A percentile compares a stretch with the other conserved stretches of the same genome.
Evolutionary conservation across 2,329 filamentous ascomycete genomes (phyloP).

Genomic region (Fusarium robinianum): DNA sequence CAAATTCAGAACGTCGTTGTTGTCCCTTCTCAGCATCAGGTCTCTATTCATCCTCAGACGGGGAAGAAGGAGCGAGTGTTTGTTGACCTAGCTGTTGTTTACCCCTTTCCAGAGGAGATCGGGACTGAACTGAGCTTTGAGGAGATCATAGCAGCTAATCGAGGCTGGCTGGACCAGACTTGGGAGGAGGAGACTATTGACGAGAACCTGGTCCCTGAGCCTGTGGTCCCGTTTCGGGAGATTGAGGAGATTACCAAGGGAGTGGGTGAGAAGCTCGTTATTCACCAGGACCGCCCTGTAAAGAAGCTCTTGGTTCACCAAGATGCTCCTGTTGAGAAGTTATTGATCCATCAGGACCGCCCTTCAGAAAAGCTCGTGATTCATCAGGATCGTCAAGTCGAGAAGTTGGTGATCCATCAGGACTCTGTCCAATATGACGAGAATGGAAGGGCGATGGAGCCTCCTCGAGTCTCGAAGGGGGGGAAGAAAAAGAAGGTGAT

Average conservation of each 20-base stretch:
- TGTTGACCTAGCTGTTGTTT: constrained; percentile 83
- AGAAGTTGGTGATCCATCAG: constrained; percentile 35
- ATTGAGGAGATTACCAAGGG: constrained; percentile 40
- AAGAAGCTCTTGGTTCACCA: constrained; percentile 12
- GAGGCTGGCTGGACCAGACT: constrained; percentile 67
- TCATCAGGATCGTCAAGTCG: constrained; percentile 26
- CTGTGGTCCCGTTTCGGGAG: constrained; percentile 35
- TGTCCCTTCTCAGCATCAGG: constrained; percentile 73
- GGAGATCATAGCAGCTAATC: constrained; percentile 78
- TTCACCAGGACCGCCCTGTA: constrained; percentile 36
- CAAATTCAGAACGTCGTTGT: constrained; percentile 70
- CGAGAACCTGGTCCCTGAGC: constrained; percentile 40
- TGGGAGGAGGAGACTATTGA: constrained; percentile 56
- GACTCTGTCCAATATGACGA: constrained; percentile 56
- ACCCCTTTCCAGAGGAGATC: constrained; percentile 73
- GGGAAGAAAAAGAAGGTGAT: constrained; percentile 76
- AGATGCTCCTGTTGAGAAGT: constrained; percentile 12
- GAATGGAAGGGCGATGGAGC: constrained; percentile 58
- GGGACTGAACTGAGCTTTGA: constrained; percentile 86
- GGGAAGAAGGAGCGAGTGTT: constrained; percentile 86
- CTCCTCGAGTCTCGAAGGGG: constrained; percentile 51
- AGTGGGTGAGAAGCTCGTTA: constrained; percentile 31
- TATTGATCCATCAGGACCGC: constrained; percentile 17
- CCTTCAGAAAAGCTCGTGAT: constrained; percentile 12
- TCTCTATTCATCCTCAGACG: constrained; percentile 79